phyloP scores from a whole-genome alignment of 257 asterid genomes.

The Solanum sparsipilum region DNA sequence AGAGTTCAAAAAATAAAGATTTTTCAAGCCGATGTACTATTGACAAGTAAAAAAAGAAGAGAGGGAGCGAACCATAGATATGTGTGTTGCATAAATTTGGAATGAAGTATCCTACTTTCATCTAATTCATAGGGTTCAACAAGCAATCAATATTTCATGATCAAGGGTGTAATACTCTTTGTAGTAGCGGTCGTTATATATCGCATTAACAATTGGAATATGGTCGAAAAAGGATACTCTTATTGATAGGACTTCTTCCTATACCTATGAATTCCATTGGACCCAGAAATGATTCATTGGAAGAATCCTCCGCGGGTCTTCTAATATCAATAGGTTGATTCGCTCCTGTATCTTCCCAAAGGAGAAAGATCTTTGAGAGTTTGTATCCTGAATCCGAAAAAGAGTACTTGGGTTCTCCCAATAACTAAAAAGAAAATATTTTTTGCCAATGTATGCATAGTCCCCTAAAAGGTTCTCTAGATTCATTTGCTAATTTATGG shows the following conservation, averaged over 20 bases:
- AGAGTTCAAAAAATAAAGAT: neutral
- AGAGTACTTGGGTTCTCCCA: neutral
- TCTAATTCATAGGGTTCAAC: neutral
- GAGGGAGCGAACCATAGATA: neutral
- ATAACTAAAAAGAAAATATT: neutral
- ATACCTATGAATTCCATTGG: neutral
- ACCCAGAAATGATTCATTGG: neutral
- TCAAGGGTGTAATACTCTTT: neutral
- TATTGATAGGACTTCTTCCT: too few relatives aligned
- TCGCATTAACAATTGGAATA: too few relatives aligned
- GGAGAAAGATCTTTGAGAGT: neutral
- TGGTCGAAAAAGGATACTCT: rapidly evolving
- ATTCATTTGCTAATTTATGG: neutral
- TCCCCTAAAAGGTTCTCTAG: neutral
- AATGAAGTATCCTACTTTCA: neutral
- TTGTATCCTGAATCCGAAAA: neutral
- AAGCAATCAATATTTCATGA: neutral
- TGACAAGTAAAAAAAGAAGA: neutral
- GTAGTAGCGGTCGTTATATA: too few relatives aligned
- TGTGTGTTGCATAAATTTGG: neutral
- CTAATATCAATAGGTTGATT: too few relatives aligned
- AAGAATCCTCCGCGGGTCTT: neutral
- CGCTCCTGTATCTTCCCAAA: neutral
- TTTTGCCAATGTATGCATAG: neutral
- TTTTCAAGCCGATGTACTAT: rapidly evolving